Base-by-base conservation (phyloP, 1,139 yeast genomes). In the Saccharomyces hybrid region DNA sequence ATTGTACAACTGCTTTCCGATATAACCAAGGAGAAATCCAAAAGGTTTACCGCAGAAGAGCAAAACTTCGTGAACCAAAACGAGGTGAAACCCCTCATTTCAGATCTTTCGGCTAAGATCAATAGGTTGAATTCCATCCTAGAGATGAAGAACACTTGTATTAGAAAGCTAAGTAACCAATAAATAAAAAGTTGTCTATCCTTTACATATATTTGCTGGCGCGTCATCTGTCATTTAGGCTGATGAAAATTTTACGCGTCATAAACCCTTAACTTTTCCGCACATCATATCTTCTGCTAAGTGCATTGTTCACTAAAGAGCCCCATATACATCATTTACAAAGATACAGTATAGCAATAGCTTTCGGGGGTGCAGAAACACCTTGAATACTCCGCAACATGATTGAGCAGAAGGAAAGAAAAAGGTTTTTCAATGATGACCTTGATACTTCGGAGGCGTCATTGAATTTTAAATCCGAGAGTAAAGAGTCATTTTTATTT, bases 341-440 rank as follows among this genome's bases (percentile, higher is more conserved):
- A 34, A 34, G 42, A 14, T 34, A 14, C 42, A 2, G 24, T 38
- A 16, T 19, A 9, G 5, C 16, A 38, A 38, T 12, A 24, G 11
- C 24, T 38, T 16, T 16, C 7, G 5, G 11, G 6, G 7, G 21
- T 4, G 12, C 42, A 8, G 12, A 16, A 14, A 34, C 14, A 19
- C 16, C 19, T 34, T 34, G 9, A 14, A 3, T 24, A 11, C 16
- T 7, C 19, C 24, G 7, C 24, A 38, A 38, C 19, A 38, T 38
- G 44, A 16, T 38, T 9, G 26, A 38, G 26, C 44, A 38, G 44
- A 49, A 49, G 32, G 54, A 52, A 32, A 53, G 55, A 26, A 55
- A 55, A 16, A 46, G 61, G 34, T 59, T 57, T 48, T 59, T 59
- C 47, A 53, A 54, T 16, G 61, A 59, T 31, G 61, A 56, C 47